Base-by-base conservation (phyloP, 2,329 filamentous ascomycete species). In the Drechslerella stenobrocha region DNA sequence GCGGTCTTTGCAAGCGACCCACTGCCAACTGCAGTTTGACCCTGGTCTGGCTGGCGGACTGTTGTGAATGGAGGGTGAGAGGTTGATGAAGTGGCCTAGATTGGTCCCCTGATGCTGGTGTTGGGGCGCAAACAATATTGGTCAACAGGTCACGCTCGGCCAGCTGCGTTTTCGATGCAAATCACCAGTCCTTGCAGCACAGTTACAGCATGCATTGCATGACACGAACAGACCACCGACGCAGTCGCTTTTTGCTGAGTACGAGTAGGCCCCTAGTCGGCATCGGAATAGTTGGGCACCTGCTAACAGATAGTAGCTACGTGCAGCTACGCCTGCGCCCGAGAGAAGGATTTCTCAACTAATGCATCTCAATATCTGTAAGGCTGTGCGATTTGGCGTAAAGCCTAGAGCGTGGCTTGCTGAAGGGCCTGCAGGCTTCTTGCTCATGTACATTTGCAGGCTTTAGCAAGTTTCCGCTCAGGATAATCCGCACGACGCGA, bases 341-440 rank as follows among this genome's bases (percentile, higher is more conserved):
- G 42, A 59, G 46, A 18, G 37, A 20, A 18, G 22, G 22, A 20
- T 18, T 20, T 42, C 8, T 18, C 18, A 20, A 42, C 18, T 23
- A 24, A 46, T 58, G 42, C 53, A 59, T 24, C 32, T 66, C 61
- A 66, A 66, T 66, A 66, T 66, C 53, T 66, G 47, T 66, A 66
- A 59, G 61, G 61, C 61, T 66, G 61, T 53, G 34, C 47, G 52
- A 48, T 37, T 30, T 30, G 11, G 5, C 45, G 48, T 44, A 28
- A 18, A n/a, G n/a, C 37, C n/a, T 20, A 18, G 9, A 18, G 37
- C 15, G 37, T 20, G 22, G 48, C 34, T 66, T 40, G 37, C 52
- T n/a, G n/a, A n/a, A n/a, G n/a, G n/a, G n/a, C n/a, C n/a, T n/a
- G n/a, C n/a, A 52, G 40, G 52, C 48, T 32, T 58, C 40, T 20